Evolutionary conservation across 768 basidiomycete genomes (phyloP).

Genomic region (Thelephora ganbajun): DNA sequence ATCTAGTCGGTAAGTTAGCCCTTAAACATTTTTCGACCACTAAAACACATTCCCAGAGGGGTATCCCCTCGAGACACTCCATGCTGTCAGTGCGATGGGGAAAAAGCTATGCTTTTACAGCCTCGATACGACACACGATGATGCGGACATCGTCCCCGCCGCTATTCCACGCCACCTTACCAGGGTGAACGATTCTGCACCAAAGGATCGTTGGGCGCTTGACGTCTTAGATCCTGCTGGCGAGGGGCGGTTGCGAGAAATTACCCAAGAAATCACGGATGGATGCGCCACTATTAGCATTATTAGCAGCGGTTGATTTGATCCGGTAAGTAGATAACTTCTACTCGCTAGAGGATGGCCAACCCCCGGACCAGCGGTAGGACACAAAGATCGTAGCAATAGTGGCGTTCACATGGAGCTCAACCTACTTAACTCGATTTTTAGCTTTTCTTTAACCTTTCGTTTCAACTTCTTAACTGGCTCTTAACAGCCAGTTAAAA

Average conservation of each 20-base stretch:
- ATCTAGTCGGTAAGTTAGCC: background rate
- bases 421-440: too few species aligned
- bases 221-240: constrained; percentile 22
- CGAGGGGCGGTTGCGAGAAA: constrained; percentile 14
- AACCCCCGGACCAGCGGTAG: too few species aligned
- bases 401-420: too few species aligned
- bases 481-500: too few species aligned
- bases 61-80: constrained; percentile 14
- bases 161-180: constrained; percentile 5
- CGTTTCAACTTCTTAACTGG: too few species aligned
- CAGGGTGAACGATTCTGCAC: constrained; percentile 14
- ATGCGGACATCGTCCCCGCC: constrained; percentile 1
- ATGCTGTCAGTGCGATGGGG: constrained; percentile 21
- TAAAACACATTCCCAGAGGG: constrained; percentile 5
- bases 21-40: background rate
- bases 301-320: too few species aligned
- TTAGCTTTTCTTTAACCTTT: too few species aligned
- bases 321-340: too few species aligned
- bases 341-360: too few species aligned
- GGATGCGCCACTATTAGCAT: too few species aligned
- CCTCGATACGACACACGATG: constrained; percentile 1
- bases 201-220: constrained; percentile 21
- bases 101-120: constrained; percentile 20
- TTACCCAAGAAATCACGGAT: too few species aligned
- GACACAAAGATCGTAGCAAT: too few species aligned